Base-by-base conservation (phyloP, 2,329 filamentous ascomycete species). In the Raffaelea albimanens region DNA sequence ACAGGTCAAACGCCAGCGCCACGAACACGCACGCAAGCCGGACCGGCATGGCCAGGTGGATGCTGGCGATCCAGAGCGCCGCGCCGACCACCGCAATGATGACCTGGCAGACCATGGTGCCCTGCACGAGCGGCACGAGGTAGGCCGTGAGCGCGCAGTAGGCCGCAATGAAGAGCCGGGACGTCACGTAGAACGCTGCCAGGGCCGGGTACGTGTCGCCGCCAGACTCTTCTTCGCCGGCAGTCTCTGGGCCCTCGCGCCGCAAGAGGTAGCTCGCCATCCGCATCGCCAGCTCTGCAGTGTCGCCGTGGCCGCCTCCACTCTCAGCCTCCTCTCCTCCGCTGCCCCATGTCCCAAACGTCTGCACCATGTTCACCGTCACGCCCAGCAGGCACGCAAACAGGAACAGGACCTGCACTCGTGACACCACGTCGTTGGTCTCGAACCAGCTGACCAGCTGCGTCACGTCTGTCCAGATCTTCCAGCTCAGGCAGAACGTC, bases 401-500 rank as follows among this genome's bases (percentile, higher is more conserved):
- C 41, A 78, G 68, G 56, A 82, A 80, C 1, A 83, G 61, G 16
- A 83, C 70, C n/a, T 70, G 71, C 23, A 80, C 51, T 19, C 79
- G 65, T 50, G 79, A 75, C 13, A 78, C 57, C 33, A 83, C 70
- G 53, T 83, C 80, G 52, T 81, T 75, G 21, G 70, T 73, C 53
- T 82, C 75, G 55, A 83, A 82, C 78, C 78, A 80, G 49, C 69
- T 73, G 49, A 82, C 68, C 9, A 78, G 63, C 20, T 76, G 57
- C 10, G 71, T 68, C 43, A 82, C 67, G 51, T 83, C 79, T 43
- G 67, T 69, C 79, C 79, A 83, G 52, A 83, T 76, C 56, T 80
- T 82, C 71, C 74, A 81, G 25, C 72, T 73, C 63, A 83, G 71
- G 51, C 76, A 73, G 56, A 83, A 83, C 0, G 75, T 79, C 39